Conservation (phyloP, 2,329 filamentous ascomycete genomes). For the Colletotrichum sp. region DNA sequence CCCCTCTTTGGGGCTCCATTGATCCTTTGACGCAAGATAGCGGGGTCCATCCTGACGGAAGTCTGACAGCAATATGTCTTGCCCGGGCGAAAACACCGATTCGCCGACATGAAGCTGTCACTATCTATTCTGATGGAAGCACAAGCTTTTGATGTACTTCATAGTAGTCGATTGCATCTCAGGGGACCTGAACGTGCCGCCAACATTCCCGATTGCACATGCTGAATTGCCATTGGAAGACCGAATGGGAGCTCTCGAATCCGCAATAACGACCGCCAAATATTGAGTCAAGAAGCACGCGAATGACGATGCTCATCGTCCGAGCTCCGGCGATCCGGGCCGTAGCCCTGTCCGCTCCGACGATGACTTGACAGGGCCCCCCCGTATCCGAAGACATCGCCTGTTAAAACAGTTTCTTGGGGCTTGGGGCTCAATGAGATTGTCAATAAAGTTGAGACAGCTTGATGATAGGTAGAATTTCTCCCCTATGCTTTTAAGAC, state of each 20-base stretch:
- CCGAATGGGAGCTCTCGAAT: background rate
- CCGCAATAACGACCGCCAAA: background rate
- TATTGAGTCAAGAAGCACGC: background rate
- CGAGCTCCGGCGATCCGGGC: background rate
- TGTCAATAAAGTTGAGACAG: background rate
- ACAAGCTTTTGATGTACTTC: background rate
- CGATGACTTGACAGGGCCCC: background rate
- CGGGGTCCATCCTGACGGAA: background rate
- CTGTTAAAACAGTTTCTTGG: background rate
- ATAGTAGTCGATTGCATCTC: background rate
- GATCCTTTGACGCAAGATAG: background rate
- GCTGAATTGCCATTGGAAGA: background rate
- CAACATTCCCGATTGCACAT: background rate
- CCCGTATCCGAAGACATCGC: background rate
- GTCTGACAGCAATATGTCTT: background rate
- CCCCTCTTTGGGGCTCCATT: background rate
- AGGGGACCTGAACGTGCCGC: background rate
- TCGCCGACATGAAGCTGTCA: background rate
- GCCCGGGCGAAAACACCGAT: background rate
- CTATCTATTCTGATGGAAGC: background rate
- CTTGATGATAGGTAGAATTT: background rate
- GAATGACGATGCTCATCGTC: background rate
- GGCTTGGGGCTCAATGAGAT: background rate
- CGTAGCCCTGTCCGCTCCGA: background rate
- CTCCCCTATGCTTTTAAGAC: background rate